Conservation (phyloP, 805 yeast genomes). For the Sugiyamaella americana region DNA sequence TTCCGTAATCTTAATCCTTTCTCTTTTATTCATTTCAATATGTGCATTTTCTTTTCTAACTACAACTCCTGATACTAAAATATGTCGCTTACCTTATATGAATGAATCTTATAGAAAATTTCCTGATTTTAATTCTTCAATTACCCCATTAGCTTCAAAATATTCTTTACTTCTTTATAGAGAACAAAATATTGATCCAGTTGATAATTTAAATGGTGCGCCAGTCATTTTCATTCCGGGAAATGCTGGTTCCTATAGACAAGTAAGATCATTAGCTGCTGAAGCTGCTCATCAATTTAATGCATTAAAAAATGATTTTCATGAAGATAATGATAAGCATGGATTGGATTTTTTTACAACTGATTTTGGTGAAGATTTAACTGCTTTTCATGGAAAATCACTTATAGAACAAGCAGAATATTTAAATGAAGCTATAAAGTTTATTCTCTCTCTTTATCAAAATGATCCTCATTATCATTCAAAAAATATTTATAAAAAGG, state of each 20-base stretch:
- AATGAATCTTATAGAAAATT: conserved; percentile 76
- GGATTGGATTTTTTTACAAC: conserved; percentile 81
- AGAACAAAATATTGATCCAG: conserved; percentile 52
- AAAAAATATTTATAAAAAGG: conserved; percentile 17
- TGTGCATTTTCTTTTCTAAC: conserved; percentile 12
- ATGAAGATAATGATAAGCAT: neutral
- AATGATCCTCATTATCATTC: neutral
- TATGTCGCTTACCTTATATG: conserved; percentile 71
- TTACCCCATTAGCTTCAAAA: conserved; percentile 67
- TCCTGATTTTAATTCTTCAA: conserved; percentile 62
- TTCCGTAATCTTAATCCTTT: neutral
- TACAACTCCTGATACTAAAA: conserved; percentile 18
- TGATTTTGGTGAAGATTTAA: conserved; percentile 91
- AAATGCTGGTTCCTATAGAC: conserved; percentile 85
- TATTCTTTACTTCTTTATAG: conserved; percentile 77
- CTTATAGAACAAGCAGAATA: conserved; percentile 91
- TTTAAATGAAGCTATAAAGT: conserved; percentile 76
- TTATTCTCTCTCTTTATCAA: conserved; percentile 62
- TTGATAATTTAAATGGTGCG: conserved; percentile 54
- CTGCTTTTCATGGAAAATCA: conserved; percentile 94
- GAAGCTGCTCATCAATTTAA: conserved; percentile 54
- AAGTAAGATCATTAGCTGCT: conserved; percentile 80
- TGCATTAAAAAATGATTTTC: conserved; percentile 16
- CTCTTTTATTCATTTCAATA: conserved; percentile 8
- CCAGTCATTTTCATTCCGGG: conserved; percentile 91